phyloP scores from a whole-genome alignment of 208 protist genomes.

The Trypanosoma congolense region DNA sequence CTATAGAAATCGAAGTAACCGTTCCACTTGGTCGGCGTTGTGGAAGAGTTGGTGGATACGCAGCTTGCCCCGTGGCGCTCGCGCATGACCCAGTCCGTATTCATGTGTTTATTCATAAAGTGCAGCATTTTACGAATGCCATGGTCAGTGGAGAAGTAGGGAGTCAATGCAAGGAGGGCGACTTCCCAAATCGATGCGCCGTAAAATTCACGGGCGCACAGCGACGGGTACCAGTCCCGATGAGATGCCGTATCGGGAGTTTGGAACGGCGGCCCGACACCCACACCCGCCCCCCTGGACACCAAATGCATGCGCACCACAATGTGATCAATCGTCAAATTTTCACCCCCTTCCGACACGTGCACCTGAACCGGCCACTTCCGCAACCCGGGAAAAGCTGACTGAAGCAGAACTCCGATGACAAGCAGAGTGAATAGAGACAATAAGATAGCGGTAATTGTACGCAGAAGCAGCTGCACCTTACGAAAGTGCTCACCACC shows the following conservation, averaged over 20 bases:
- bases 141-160: conserved; percentile 59
- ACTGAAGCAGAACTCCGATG: conserved; percentile 59
- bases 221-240: conserved; percentile 70
- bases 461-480: conserved; percentile 48
- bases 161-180: conserved; percentile 49
- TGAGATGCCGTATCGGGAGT: conserved; percentile 19
- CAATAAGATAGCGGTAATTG: conserved; percentile 40
- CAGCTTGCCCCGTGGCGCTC: conserved; percentile 45
- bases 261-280: conserved; percentile 1
- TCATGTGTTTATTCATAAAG: conserved; percentile 63
- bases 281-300: conserved; percentile 16
- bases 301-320: conserved; percentile 72
- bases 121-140: conserved; percentile 51
- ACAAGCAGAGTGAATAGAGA: conserved; percentile 47
- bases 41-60: conserved; percentile 32
- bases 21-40: conserved; percentile 47
- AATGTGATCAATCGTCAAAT: conserved; percentile 73
- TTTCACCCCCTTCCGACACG: conserved; percentile 29
- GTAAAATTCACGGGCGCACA: conserved; percentile 62
- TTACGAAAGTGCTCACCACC: conserved; percentile 47
- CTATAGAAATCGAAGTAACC: conserved; percentile 79
- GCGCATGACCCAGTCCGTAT: conserved; percentile 59
- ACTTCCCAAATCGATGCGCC: conserved; percentile 64
- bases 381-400: conserved; percentile 63
- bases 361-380: conserved; percentile 60